phyloP scores from a whole-genome alignment of 768 basidiomycete genomes.

The Tylopilus sp. region DNA sequence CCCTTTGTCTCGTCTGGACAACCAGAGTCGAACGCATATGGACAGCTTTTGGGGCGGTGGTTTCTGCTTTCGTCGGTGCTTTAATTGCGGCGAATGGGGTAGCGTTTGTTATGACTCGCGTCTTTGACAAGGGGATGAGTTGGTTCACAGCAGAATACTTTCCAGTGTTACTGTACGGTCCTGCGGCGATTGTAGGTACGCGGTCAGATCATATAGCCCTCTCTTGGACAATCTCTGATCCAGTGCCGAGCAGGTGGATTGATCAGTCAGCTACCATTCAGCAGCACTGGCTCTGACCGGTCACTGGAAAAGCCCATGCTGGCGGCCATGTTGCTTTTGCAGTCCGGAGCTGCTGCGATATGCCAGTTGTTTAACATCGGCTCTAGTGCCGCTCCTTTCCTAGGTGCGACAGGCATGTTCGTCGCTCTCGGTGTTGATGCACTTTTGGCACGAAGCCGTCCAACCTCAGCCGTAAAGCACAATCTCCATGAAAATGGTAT shows the following conservation, averaged over 20 bases:
- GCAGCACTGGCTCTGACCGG: constrained; percentile 23
- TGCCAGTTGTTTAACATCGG: constrained; percentile 71
- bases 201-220: background rate
- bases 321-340: constrained; percentile 57
- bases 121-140: constrained; percentile 69
- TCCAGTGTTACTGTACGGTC: constrained; percentile 67
- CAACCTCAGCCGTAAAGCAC: constrained; percentile 10
- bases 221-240: background rate
- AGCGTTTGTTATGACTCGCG: constrained; percentile 62
- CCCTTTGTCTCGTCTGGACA: constrained; percentile 42
- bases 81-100: constrained; percentile 64
- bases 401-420: constrained; percentile 57
- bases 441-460: constrained; percentile 24
- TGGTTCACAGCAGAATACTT: constrained; percentile 80
- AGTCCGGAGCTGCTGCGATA: constrained; percentile 49
- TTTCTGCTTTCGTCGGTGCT: constrained; percentile 51
- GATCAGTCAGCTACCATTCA: constrained; percentile 55
- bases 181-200: constrained; percentile 69
- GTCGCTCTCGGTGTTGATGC: constrained; percentile 53
- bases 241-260: constrained; percentile 48
- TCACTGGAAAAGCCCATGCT: constrained; percentile 60
- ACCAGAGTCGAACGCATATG: constrained; percentile 29
- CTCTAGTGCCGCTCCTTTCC: constrained; percentile 71
- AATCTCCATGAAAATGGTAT: background rate
- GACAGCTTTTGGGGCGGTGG: constrained; percentile 46